Conservation (phyloP, 2,329 filamentous ascomycete genomes). For the Stylonectria norvegica region DNA sequence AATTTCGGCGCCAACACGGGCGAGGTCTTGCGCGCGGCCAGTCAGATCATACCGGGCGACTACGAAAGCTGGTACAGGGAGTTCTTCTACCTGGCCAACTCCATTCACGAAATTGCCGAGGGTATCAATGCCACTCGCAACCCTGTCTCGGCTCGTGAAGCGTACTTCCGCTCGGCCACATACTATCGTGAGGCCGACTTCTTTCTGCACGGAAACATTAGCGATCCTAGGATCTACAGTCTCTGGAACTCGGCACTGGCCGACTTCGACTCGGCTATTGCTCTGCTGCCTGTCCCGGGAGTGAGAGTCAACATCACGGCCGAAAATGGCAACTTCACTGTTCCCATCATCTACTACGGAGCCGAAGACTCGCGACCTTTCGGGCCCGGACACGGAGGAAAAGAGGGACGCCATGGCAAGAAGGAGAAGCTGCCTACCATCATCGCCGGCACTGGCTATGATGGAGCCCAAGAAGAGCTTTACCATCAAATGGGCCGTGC, state of each 20-base stretch:
- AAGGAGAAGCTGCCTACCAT: constrained; percentile 31
- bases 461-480: constrained; percentile 41
- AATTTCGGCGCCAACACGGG: constrained; percentile 10
- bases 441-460: constrained; percentile 40
- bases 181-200: constrained; percentile 43
- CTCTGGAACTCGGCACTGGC: constrained; percentile 34
- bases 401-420: not conserved
- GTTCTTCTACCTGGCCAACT: constrained; percentile 6
- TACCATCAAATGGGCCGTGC: constrained; percentile 35
- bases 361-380: constrained; percentile 1
- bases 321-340: constrained; percentile 29
- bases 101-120: constrained; percentile 3
- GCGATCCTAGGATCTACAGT: constrained; percentile 36
- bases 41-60: constrained; percentile 7
- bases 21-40: constrained; percentile 12
- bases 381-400: not conserved
- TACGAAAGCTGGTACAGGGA: constrained; percentile 8
- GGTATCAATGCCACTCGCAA: not conserved
- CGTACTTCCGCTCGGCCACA: constrained; percentile 37
- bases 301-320: constrained; percentile 31
- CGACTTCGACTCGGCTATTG: constrained; percentile 38
- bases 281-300: constrained; percentile 31
- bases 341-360: constrained; percentile 34
- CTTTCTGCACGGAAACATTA: constrained; percentile 39
- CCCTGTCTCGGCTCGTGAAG: constrained; percentile 20